These are phyloP conservation scores for Chrysanthemum seticuspe DNA, from an alignment of 129 eudicot genomes.

Conservation along the genomic window DNA sequence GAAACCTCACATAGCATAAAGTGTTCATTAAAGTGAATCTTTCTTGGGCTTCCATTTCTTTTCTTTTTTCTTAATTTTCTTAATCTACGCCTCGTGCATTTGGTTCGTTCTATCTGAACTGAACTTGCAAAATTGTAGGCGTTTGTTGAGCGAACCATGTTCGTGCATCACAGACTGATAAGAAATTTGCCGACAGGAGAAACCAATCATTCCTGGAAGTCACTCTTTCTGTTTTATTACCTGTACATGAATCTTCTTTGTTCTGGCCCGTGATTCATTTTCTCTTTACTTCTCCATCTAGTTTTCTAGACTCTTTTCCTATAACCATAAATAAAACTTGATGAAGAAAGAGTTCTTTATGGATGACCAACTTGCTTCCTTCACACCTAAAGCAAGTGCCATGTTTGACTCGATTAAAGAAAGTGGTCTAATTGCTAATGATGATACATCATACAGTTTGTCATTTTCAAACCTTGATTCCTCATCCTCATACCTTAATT, in stretches of 20 bases:
- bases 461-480: slow-evolving; percentile 38
- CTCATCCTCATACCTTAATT: slow-evolving; percentile 30
- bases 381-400: background rate
- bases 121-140: background rate
- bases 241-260: slow-evolving; percentile 46
- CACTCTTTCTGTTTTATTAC: slow-evolving; percentile 45
- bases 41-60: background rate
- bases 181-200: slow-evolving; percentile 42
- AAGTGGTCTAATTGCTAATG: slow-evolving; percentile 15
- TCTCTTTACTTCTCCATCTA: slow-evolving; percentile 12
- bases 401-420: slow-evolving; percentile 27
- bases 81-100: background rate
- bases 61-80: too few species aligned
- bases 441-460: slow-evolving; percentile 25
- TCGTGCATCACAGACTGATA: slow-evolving; percentile 36
- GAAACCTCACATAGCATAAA: slow-evolving; percentile 7
- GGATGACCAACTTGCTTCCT: slow-evolving; percentile 24
- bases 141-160: slow-evolving; percentile 38
- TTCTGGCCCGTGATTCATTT: slow-evolving; percentile 44
- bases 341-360: background rate
- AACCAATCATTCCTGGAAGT: slow-evolving; percentile 47
- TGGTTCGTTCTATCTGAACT: background rate
- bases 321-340: background rate
- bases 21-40: background rate
- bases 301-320: slow-evolving; percentile 1